Conservation (phyloP, 495 filamentous ascomycete species). For the Entonaema liquescens region DNA sequence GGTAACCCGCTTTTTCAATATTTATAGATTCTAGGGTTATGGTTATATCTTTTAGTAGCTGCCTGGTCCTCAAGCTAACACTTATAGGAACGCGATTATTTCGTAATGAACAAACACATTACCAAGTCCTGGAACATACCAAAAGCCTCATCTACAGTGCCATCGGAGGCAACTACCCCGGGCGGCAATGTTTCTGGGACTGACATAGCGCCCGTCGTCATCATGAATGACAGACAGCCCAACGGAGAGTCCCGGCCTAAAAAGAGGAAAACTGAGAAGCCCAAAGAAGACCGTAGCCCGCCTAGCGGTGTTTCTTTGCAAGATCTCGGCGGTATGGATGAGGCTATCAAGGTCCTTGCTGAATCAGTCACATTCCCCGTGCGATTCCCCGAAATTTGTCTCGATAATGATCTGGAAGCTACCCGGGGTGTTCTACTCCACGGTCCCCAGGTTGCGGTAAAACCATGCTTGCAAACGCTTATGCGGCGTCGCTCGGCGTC, state of each 20-base stretch:
- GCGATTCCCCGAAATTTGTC: constrained; percentile 61
- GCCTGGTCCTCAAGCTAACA: neutral
- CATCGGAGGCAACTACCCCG: constrained; percentile 20
- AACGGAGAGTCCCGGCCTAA: constrained; percentile 77
- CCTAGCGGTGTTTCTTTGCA: constrained; percentile 78
- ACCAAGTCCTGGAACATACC: constrained; percentile 53
- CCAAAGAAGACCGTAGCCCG: constrained; percentile 60
- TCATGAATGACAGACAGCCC: constrained; percentile 53
- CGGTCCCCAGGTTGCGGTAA: constrained; percentile 97
- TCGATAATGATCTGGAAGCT: constrained; percentile 71
- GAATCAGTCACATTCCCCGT: constrained; percentile 86
- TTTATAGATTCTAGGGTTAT: neutral
- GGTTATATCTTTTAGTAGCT: neutral
- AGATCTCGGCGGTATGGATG: constrained; percentile 87
- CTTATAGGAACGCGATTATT: constrained; percentile 63
- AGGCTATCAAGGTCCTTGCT: constrained; percentile 77
- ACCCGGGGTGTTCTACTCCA: constrained; percentile 91
- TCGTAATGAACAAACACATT: constrained; percentile 76
- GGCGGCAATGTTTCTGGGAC: constrained; percentile 19
- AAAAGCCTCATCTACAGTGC: constrained; percentile 12
- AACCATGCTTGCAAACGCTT: constrained; percentile 90
- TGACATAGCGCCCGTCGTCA: constrained; percentile 23
- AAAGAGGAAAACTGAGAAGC: constrained; percentile 62
- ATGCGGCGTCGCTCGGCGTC: constrained; percentile 84
- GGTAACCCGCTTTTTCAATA: constrained; percentile 25